Percentiles rank a stretch among this genome's conserved stretches.
phyloP scores from a whole-genome alignment of 495 filamentous ascomycete species.

The Lophiostoma macrostomum region DNA sequence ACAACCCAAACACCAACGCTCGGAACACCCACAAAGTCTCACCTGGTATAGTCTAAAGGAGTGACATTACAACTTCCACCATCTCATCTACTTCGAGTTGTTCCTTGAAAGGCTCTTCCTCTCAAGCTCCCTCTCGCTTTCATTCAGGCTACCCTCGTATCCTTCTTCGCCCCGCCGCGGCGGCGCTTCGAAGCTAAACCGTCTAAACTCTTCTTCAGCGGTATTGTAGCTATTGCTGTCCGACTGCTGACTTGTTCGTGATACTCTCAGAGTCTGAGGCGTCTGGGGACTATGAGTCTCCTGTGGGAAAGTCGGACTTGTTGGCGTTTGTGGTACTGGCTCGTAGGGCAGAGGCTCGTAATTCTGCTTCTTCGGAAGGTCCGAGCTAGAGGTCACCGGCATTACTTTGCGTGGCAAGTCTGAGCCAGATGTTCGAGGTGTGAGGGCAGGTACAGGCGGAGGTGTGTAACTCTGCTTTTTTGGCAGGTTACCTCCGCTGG shows the following conservation, averaged over 20 bases:
- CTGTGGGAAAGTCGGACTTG: background rate
- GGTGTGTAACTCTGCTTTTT: background rate
- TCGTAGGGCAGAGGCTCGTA: background rate
- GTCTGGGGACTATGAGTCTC: background rate
- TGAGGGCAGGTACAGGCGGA: background rate
- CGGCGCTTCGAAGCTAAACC: constrained; percentile 20
- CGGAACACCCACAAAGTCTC: no score
- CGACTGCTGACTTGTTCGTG: background rate
- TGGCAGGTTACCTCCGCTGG: no score
- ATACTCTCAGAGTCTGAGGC: background rate
- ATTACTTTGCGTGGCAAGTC: no score
- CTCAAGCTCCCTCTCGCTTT: background rate
- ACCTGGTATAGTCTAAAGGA: no score
- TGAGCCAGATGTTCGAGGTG: no score
- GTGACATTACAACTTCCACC: no score
- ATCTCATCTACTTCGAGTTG: no score
- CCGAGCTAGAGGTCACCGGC: no score
- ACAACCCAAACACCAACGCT: no score
- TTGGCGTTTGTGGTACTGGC: no score
- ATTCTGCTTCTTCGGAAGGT: constrained; percentile 1
- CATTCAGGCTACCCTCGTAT: constrained; percentile 4
- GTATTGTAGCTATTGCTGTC: background rate
- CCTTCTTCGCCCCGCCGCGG: constrained; percentile 2
- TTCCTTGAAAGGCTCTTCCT: no score
- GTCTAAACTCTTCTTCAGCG: constrained; percentile 9